Base-by-base conservation (phyloP, 495 filamentous ascomycete genomes). In the Penicillium steckii region DNA sequence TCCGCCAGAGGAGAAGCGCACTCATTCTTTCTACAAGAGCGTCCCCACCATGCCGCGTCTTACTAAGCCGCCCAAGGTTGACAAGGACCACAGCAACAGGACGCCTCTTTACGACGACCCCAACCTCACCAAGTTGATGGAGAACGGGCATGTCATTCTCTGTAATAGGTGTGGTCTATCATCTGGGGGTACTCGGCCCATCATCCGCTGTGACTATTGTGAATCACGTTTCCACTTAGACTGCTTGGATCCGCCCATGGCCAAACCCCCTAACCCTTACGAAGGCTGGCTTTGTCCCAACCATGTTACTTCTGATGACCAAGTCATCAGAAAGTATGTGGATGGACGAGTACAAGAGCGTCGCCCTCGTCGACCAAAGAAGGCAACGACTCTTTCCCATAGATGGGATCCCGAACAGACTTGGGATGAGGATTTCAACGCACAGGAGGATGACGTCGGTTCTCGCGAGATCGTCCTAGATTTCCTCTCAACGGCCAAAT, bases 251-350 rank as follows among this genome's bases (percentile, higher is more conserved):
- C 89, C 90, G 3, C 95, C 95, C 23, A 64, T 92, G 63, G 84
- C 91, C 23, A 80, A 84, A 43, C 88, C 89, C 12, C 92, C 93
- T 4, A 70, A 65, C 46, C 75, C 74, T 4, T 75, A 83, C 40
- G 76, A 82, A 45, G 86, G 82, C 23, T 98, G 91, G 91, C 86
- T 83, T 74, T 98, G 94, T 60, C 93, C 94, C 52, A 85, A 84
- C 61, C 94, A 98, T 67, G 77, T 87, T 27, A 87, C 90, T 40
- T 75, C 84, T 32, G 80, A 84, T 27, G 65, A 83, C 19, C 53
- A 55, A 40, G 67, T 69, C 42, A 42, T 60, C 38, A 58, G 62
- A 51, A 66, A 65, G 49, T 59, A 82, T 65, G 69, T 79, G 73
- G 70, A 85, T 74, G 73, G 73, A 57, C 48, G 68, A 57, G 27